A percentile compares a stretch with the other conserved stretches of the same genome.
These are phyloP conservation scores for Boletellus sp. DNA, from an alignment of 768 basidiomycete genomes.

Conservation along the genomic window DNA sequence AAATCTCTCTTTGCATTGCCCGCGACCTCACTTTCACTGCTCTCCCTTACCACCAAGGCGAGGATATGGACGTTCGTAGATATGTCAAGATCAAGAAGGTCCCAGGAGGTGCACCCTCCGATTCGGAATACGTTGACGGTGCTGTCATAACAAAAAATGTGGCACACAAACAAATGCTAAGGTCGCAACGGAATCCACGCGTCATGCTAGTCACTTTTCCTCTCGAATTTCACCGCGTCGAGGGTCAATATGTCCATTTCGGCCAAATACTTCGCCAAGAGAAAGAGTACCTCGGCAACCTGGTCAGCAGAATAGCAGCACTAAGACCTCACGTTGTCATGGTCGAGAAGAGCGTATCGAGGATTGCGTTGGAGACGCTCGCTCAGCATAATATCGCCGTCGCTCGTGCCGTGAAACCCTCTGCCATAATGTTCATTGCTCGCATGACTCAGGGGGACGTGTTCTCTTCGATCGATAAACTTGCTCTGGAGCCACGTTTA, in stretches of 20 bases:
- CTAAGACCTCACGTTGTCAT: constrained; percentile 89
- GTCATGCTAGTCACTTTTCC: constrained; percentile 97
- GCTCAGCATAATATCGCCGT: constrained; percentile 85
- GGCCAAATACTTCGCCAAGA: constrained; percentile 89
- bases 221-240: constrained; percentile 87
- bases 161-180: constrained; percentile 91
- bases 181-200: constrained; percentile 77
- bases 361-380: constrained; percentile 84
- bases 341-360: constrained; percentile 87
- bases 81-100: constrained; percentile 99
- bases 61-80: constrained; percentile 90
- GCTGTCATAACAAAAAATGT: constrained; percentile 98
- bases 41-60: constrained; percentile 69
- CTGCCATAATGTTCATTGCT: constrained; percentile 84
- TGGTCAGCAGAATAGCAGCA: constrained; percentile 86
- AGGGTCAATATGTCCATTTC: constrained; percentile 91
- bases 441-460: constrained; percentile 94
- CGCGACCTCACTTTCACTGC: constrained; percentile 78
- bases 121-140: constrained; percentile 96
- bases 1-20: constrained; percentile 80
- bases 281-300: constrained; percentile 85
- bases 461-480: constrained; percentile 92
- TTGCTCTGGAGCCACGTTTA: constrained; percentile 83
- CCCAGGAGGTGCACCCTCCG: constrained; percentile 85
- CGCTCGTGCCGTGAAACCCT: constrained; percentile 83